phyloP scores from a whole-genome alignment of 495 filamentous ascomycete genomes.

The Penicillium nucicola region DNA sequence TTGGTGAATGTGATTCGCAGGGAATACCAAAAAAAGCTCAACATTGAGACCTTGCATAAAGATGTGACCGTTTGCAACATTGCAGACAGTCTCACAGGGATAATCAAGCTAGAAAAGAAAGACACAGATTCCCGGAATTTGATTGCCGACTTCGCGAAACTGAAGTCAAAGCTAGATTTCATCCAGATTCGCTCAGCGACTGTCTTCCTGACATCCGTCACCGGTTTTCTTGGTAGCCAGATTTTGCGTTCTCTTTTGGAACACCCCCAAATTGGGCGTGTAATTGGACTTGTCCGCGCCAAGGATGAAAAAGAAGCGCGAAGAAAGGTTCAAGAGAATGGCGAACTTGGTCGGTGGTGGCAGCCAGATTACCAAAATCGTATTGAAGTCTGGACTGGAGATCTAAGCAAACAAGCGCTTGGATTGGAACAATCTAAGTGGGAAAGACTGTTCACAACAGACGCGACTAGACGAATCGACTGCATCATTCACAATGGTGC shows the following conservation, averaged over 20 bases:
- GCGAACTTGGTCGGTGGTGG: conserved; percentile 27
- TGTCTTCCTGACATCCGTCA: conserved; percentile 25
- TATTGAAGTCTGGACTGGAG: conserved; percentile 29
- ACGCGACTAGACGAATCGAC: conserved; percentile 4
- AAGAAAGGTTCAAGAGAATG: conserved; percentile 16
- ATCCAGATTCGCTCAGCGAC: neutral
- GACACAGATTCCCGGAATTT: neutral
- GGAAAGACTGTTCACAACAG: conserved; percentile 11
- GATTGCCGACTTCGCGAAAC: neutral
- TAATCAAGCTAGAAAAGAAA: neutral
- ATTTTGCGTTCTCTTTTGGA: conserved; percentile 20
- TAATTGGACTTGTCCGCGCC: conserved; percentile 26
- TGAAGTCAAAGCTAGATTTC: neutral
- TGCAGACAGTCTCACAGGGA: neutral
- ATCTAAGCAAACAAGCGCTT: conserved; percentile 21
- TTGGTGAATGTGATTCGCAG: neutral
- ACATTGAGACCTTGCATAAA: neutral
- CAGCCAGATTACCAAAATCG: conserved; percentile 4
- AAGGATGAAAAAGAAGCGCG: conserved; percentile 8
- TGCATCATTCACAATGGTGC: conserved; percentile 35
- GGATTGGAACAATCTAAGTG: conserved; percentile 20
- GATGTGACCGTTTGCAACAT: too few species aligned
- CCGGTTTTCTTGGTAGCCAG: conserved; percentile 30
- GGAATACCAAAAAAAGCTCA: neutral
- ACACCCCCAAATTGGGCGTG: conserved; percentile 1